Conservation (phyloP, 805 yeast genomes). For the Yarrowia sp. region DNA sequence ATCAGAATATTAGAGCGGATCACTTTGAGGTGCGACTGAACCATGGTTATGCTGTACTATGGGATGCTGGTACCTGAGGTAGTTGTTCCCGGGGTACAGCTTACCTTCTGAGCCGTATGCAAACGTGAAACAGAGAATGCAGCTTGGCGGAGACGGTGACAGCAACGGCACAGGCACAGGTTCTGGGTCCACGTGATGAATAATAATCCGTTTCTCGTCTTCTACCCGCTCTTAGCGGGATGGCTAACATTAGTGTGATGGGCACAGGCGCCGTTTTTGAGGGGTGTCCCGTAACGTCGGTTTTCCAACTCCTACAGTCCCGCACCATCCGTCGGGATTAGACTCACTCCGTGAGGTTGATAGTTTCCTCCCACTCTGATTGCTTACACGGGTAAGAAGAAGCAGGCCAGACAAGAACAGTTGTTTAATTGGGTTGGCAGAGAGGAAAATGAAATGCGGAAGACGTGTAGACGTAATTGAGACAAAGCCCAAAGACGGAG, state of each 20-base stretch:
- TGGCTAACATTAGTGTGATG: background rate
- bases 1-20: background rate
- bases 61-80: background rate
- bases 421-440: background rate
- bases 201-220: background rate
- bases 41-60: background rate
- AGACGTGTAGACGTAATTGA: conserved; percentile 2
- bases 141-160: conserved; percentile 14
- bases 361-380: background rate
- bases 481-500: background rate
- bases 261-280: background rate
- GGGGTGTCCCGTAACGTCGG: background rate
- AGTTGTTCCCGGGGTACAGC: conserved; percentile 19
- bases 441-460: conserved; percentile 15
- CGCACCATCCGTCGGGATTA: background rate
- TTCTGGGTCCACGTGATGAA: background rate
- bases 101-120: conserved; percentile 18
- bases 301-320: background rate
- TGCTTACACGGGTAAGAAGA: background rate
- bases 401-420: background rate
- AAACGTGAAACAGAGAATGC: conserved; percentile 20
- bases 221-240: background rate
- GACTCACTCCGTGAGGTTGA: background rate
- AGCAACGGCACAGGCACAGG: conserved; percentile 18
- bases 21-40: background rate